phyloP scores from a whole-genome alignment of 495 filamentous ascomycete genomes.

The Penicillium salamii region DNA sequence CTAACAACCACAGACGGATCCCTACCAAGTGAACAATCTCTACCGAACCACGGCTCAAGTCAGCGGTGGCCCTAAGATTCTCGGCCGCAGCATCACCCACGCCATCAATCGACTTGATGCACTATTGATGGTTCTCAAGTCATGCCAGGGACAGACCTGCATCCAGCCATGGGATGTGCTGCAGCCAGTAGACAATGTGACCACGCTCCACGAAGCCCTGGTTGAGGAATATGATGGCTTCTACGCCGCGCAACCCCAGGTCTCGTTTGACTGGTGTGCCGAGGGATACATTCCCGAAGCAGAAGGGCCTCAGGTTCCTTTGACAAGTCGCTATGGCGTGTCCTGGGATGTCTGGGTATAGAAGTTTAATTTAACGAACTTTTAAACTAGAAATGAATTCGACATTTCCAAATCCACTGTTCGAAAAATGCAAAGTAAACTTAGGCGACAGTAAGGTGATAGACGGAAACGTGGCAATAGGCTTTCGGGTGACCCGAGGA shows the following conservation, averaged over 20 bases:
- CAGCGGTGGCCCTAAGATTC: constrained; percentile 22
- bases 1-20: constrained; percentile 59
- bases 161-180: constrained; percentile 57
- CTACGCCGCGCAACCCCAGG: constrained; percentile 48
- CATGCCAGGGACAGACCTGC: constrained; percentile 57
- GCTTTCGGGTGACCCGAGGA: background rate
- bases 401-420: too few species aligned
- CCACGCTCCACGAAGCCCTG: constrained; percentile 39
- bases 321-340: constrained; percentile 29
- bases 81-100: constrained; percentile 43
- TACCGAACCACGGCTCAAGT: constrained; percentile 30
- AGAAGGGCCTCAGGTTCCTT: constrained; percentile 53
- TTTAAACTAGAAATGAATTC: too few species aligned
- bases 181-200: constrained; percentile 48
- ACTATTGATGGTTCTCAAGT: constrained; percentile 62
- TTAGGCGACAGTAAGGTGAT: background rate
- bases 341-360: constrained; percentile 36
- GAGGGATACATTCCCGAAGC: constrained; percentile 57
- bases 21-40: constrained; percentile 59
- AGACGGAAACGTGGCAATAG: background rate
- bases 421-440: background rate
- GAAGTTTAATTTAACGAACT: too few species aligned
- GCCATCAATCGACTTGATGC: constrained; percentile 55
- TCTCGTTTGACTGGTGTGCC: constrained; percentile 58
- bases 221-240: constrained; percentile 52